Evolutionary conservation across 768 basidiomycete genomes (phyloP).

Genomic region (Pisolithus orientalis): DNA sequence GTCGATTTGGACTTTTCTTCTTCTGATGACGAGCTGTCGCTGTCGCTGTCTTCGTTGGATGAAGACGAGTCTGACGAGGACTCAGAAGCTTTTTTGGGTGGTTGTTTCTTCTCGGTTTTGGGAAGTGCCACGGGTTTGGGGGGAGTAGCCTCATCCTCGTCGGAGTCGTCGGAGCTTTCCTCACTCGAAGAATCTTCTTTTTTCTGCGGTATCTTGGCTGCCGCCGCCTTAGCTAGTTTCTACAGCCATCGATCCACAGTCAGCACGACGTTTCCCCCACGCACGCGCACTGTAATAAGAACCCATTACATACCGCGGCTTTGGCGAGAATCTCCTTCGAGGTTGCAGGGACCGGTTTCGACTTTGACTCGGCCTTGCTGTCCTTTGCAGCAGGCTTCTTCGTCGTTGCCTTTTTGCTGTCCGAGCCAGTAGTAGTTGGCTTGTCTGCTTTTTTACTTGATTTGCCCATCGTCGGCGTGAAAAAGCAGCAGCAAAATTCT

Average conservation of each 20-base stretch:
- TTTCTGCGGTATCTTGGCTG: not conserved
- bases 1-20: conserved; percentile 20
- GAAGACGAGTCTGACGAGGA: not conserved
- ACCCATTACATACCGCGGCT: not conserved
- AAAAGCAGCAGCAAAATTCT: no score
- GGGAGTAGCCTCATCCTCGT: not conserved
- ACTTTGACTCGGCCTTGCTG: not conserved
- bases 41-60: conserved; percentile 16
- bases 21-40: conserved; percentile 19
- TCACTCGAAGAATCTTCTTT: conserved; percentile 2
- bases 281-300: not conserved
- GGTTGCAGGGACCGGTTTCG: not conserved
- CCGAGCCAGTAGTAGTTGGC: conserved; percentile 14
- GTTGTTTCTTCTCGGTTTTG: not conserved
- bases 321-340: conserved; percentile 14
- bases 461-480: conserved; percentile 15
- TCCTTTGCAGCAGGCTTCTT: not conserved
- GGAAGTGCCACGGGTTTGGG: not conserved
- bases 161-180: not conserved
- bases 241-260: no score
- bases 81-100: not conserved
- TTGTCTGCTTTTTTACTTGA: conserved; percentile 17
- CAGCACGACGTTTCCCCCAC: no score
- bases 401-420: conserved; percentile 12
- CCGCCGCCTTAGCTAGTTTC: no score